A percentile compares a stretch with the other conserved stretches of the same genome.
These are phyloP conservation scores for Erodium maritimum DNA, from an alignment of 345 rosid genomes.

Conservation along the genomic window DNA sequence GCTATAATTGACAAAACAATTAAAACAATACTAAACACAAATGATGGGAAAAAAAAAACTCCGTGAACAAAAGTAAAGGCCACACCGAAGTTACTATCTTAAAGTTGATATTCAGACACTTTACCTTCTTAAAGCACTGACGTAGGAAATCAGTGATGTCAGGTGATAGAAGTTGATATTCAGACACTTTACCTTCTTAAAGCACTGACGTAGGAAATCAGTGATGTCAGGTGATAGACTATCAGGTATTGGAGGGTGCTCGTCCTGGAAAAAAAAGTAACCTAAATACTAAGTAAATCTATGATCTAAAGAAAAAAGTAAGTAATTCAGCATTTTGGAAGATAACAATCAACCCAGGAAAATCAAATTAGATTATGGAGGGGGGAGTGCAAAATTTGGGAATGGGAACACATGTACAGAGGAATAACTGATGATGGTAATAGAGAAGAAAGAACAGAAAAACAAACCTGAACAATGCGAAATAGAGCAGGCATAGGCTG, in stretches of 20 bases:
- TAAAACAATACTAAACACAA: not conserved
- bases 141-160: slow-evolving; percentile 92
- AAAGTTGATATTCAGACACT: slow-evolving; percentile 3
- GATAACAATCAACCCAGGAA: not conserved
- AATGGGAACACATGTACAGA: not conserved
- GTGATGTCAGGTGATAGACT: slow-evolving; percentile 92
- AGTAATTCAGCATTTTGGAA: not conserved
- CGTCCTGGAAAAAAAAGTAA: slow-evolving; percentile 46
- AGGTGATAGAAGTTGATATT: slow-evolving; percentile 39
- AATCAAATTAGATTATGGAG: no score
- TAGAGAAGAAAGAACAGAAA: not conserved
- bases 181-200: slow-evolving; percentile 66
- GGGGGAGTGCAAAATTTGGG: no score
- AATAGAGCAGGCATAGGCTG: slow-evolving; percentile 97
- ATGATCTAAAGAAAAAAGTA: slow-evolving; percentile 1
- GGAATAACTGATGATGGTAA: not conserved
- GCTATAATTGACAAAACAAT: not conserved
- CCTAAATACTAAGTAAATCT: not conserved
- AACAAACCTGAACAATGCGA: slow-evolving; percentile 92
- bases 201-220: slow-evolving; percentile 88
- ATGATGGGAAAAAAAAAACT: not conserved
- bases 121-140: slow-evolving; percentile 98
- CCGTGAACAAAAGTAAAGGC: not conserved
- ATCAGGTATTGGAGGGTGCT: slow-evolving; percentile 93
- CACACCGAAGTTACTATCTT: not conserved